Percentiles rank a stretch among this genome's conserved stretches.
phyloP scores from a whole-genome alignment of 2,329 filamentous ascomycete species.

The Paecilomyces variotii region DNA sequence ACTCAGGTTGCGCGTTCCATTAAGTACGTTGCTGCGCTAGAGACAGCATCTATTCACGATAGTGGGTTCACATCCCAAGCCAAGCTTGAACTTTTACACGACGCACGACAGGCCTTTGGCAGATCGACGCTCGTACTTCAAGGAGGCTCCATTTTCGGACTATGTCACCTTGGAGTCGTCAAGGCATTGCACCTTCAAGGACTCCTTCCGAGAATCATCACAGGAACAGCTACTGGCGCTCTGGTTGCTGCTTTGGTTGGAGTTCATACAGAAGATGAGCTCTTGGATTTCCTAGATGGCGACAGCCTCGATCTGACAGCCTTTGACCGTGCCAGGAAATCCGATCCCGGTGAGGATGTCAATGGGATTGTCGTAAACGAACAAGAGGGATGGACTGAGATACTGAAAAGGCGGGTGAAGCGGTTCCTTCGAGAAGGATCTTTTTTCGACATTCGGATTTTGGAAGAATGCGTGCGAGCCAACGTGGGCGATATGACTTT shows the following conservation, averaged over 20 bases:
- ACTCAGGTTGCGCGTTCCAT: conserved; percentile 74
- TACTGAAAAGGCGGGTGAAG: conserved; percentile 56
- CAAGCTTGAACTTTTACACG: conserved; percentile 79
- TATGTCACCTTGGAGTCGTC: conserved; percentile 84
- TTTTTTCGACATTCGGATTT: conserved; percentile 70
- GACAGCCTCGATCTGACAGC: conserved; percentile 76
- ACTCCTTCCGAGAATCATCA: conserved; percentile 79
- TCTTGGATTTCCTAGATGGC: conserved; percentile 67
- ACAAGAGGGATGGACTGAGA: conserved; percentile 42
- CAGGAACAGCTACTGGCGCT: conserved; percentile 82
- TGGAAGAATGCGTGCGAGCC: conserved; percentile 74
- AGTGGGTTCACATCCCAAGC: conserved; percentile 59
- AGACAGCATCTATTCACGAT: conserved; percentile 46
- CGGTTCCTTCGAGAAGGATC: conserved; percentile 71
- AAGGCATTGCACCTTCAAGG: conserved; percentile 76
- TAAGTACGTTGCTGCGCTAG: conserved; percentile 63
- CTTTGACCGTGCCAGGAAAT: conserved; percentile 48
- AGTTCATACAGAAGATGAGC: conserved; percentile 77
- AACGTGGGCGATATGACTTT: conserved; percentile 89
- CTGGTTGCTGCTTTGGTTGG: conserved; percentile 82
- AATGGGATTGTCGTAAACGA: conserved; percentile 14
- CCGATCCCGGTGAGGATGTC: conserved; percentile 4
- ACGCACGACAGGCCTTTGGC: conserved; percentile 81
- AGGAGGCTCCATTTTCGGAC: conserved; percentile 82
- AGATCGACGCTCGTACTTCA: conserved; percentile 78